Evolutionary conservation across 2,329 filamentous ascomycete species (phyloP), one percentile per base, ranked within the genome.

Genomic region (Fusarium tupiense): DNA sequence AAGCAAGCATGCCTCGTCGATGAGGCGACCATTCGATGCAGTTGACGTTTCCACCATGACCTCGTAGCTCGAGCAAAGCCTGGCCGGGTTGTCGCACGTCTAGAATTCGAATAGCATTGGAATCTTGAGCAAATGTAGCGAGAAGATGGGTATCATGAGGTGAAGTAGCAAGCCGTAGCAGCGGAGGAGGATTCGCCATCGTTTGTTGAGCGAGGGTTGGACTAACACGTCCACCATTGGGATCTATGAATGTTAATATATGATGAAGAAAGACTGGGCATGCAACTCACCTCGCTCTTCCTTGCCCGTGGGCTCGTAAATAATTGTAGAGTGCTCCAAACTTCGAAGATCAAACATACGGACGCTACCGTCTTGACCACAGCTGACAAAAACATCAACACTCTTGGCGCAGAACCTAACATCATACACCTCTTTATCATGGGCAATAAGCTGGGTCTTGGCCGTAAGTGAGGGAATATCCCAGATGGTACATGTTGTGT

Each of bases 401-500:
- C 95, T 98, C 77, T 97, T 96, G 56, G 96, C 96, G 84, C 96
- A 99, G 84, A 99, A 99, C 26, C 96, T 92, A 54, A 99, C 96
- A 81, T 99, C 96, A 80, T 98, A 99, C 11, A 99, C 96, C 83
- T 99, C 96, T 83, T 98, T 98, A 85, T 99, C 96, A 82, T 99
- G 96, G 26, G 96, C 96, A 83, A 99, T 99, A 52, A 99, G 87
- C 82, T 99, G 96, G 5, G 96, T 99, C 85, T 99, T 99, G 60
- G 96, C 96, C 2, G 96, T 99, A 72, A 99, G 87, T 2, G 96
- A 98, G 8, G 96, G 96, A 64, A 99, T 99, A 82, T 99, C 96
- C 96, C 96, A 99, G 75, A 99, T 99, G 9, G 96, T 99, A 84
- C 96, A 99, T 11, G 96, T 99, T 3, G 96, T 99, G 81, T 99